Evolutionary conservation across 2,329 filamentous ascomycete species (phyloP), one percentile per base, ranked within the genome.

Genomic region (Blumeria hordei): DNA sequence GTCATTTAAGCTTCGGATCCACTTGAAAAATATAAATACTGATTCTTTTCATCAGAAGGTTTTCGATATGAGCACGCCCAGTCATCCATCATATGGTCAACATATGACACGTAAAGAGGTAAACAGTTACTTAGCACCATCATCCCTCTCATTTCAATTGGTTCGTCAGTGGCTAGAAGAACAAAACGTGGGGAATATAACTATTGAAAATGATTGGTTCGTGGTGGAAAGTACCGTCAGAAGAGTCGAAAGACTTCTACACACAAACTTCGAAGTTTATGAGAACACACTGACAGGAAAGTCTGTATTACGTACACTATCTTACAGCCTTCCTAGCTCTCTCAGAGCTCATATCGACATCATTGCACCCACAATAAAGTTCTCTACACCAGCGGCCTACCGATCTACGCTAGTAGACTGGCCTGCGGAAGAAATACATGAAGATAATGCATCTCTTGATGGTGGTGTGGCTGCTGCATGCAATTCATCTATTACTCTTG

Each of bases 181-280:
- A 14, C 62, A 65, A 3, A 69, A 69, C 11, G 36, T 21, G 3
- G 52, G 37, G 33, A 63, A 72, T 51, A 33, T 49, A 1, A 74
- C 67, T 59, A 65, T 72, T 0, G 72, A 74, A 45, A 72, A 72
- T 60, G 75, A 78, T 59, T 78, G 74, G 72, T 70, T 66, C n/a
- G 57, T 58, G 37, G 51, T 64, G 36, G 57, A 60, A 10, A 58
- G 59, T 6, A 63, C 61, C 1, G 56, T 65, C 45, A 57, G 57
- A 12, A 51, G 61, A 49, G 63, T 60, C 0, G 61, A 65, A 47
- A 57, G 57, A 7, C 60, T 66, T 3, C 59, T 66, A 9, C 53
- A 62, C 8, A 58, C 65, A 2, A 58, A 61, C 50, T 66, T 63
- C 54, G 53, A 58, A 28, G 56, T 59, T 18, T 66, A 60, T 57